Evolutionary conservation across 495 filamentous ascomycete genomes (phyloP).

Genomic region (Bombardia bombarda): DNA sequence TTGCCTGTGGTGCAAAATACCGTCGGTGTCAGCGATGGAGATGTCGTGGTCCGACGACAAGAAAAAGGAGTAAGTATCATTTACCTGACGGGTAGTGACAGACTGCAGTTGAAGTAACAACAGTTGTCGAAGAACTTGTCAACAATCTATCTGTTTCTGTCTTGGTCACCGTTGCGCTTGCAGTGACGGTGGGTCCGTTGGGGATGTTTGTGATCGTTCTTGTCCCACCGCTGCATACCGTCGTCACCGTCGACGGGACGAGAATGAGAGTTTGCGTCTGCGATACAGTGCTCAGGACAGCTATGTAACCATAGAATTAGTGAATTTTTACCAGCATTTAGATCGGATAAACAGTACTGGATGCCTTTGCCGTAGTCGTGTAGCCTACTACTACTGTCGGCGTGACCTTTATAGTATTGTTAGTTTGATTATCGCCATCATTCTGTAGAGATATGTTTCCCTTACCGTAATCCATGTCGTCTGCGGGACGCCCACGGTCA

Average conservation of each 20-base stretch:
- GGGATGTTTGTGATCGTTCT: constrained; percentile 31
- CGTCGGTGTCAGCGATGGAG: background rate
- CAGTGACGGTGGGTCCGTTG: constrained; percentile 21
- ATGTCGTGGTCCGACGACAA: too few relatives aligned
- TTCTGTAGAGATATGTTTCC: background rate
- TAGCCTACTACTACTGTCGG: constrained; percentile 32
- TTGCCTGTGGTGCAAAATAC: constrained; percentile 12
- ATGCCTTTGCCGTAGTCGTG: constrained; percentile 31
- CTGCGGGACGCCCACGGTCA: constrained; percentile 26
- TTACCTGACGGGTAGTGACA: constrained; percentile 26
- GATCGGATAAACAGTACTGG: constrained; percentile 22
- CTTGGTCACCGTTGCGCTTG: constrained; percentile 24
- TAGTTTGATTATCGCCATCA: background rate
- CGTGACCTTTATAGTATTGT: constrained; percentile 22
- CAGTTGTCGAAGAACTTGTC: constrained; percentile 29
- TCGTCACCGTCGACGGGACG: constrained; percentile 26
- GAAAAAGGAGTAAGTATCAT: background rate
- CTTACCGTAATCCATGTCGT: constrained; percentile 31
- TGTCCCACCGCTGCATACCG: constrained; percentile 26
- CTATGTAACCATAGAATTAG: too few relatives aligned
- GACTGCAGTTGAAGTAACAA: constrained; percentile 22
- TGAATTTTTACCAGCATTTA: too few relatives aligned
- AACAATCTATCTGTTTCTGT: constrained; percentile 29
- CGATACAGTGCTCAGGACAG: constrained; percentile 24
- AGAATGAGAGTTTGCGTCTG: constrained; percentile 31